Base-by-base conservation (phyloP, 2,329 filamentous ascomycete species). In the Neobulgaria alba region DNA sequence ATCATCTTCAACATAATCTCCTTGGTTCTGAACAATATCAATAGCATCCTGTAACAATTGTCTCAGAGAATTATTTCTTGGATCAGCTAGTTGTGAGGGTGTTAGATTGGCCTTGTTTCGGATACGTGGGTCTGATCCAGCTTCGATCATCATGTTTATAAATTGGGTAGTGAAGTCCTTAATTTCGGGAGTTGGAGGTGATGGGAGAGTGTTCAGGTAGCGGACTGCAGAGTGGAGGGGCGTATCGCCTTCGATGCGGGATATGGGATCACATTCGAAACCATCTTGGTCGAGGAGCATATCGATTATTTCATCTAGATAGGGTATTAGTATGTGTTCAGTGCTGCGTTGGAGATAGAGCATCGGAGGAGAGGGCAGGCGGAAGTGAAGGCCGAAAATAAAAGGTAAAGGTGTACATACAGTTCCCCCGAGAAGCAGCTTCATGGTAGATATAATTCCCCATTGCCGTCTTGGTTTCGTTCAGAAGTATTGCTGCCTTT, bases 391-490 rank as follows among this genome's bases (percentile, higher is more conserved):
- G 21, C n/a, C 19, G 31, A 39, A 42, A 21, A 34, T 21, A 26
- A 10, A 18, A 35, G 10, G 10, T 21, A 36, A 10, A 34, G 19
- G 17, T 2, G 7, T 32, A 37, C 81, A 54, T 69, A 90, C 85
- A 95, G 66, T 88, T 86, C 54, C 92, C 92, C 51, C 79, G 80
- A 20, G 77, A 72, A 21, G 90, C 90, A 36, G 89, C 92, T 54
- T 95, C 78, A 64, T 96, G 92, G 61, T 95, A 79, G 21, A 89
- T 78, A 59, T 90, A 78, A 64, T 90, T 89, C 38, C 92, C 92
- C 66, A 95, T 72, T 9, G 88, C 79, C 55, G 92, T 88, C 33
- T 77, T 84, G 37, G 89, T 85, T 35, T 77, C 74, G 69, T 98
- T 98, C 61, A 98, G 78, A 51, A 94, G 79, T 37, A 75, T 63